Conservation (phyloP, 306 rosid genomes). For the Vachellia pachyceras region DNA sequence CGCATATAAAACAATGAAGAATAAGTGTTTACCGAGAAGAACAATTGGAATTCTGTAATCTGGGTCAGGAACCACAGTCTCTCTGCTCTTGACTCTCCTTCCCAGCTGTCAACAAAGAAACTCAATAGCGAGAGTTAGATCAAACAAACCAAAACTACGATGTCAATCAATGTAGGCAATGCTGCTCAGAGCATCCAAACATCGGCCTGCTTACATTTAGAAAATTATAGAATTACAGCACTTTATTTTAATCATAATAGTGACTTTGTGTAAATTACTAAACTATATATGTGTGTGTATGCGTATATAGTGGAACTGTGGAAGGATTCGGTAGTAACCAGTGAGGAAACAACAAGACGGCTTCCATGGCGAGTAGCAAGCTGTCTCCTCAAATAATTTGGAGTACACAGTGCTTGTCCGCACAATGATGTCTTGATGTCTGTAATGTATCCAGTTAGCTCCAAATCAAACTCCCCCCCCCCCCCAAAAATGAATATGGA, state of each 20-base stretch:
- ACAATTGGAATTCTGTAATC: constrained; percentile 93
- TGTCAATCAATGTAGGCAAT: neutral
- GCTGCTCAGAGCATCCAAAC: neutral
- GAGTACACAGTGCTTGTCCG: constrained; percentile 53
- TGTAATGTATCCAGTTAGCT: constrained; percentile 37
- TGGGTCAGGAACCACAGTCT: constrained; percentile 86
- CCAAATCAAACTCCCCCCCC: neutral
- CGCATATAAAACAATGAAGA: constrained; percentile 36
- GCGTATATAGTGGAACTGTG: neutral
- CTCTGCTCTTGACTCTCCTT: constrained; percentile 60
- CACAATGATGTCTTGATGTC: constrained; percentile 57
- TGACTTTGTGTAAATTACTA: constrained; percentile 12
- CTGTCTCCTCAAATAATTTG: constrained; percentile 44
- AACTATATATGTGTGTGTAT: neutral
- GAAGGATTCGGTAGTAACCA: constrained; percentile 62
- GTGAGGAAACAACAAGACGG: constrained; percentile 65
- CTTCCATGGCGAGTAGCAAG: constrained; percentile 44
- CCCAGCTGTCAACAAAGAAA: constrained; percentile 68
- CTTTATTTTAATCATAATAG: constrained; percentile 2
- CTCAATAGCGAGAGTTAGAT: constrained; percentile 23
- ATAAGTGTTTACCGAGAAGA: constrained; percentile 68
- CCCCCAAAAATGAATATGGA: neutral
- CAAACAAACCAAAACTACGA: neutral
- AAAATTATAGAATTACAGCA: neutral
- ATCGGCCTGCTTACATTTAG: neutral